phyloP scores from a whole-genome alignment of 2,329 filamentous ascomycete genomes.

The Pseudogymnoascus sp. region DNA sequence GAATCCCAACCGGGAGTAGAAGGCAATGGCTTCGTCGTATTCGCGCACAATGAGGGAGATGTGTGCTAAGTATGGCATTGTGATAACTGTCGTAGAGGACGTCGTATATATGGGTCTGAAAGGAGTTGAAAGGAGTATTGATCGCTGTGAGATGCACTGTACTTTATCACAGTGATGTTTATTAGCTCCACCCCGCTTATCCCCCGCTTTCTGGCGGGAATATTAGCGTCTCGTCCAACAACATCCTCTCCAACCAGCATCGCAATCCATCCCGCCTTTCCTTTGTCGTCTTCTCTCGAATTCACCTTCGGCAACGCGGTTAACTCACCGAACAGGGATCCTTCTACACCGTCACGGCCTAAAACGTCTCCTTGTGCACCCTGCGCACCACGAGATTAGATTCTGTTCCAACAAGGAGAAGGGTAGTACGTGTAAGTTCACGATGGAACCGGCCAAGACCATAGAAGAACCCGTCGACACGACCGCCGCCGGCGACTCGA shows the following conservation, averaged over 20 bases:
- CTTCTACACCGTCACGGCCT: slow-evolving; percentile 39
- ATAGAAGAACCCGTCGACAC: slow-evolving; percentile 11
- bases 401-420: too few relatives aligned
- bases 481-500: slow-evolving; percentile 17
- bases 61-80: neutral
- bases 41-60: slow-evolving; percentile 4
- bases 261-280: neutral
- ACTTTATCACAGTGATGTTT: too few relatives aligned
- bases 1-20: neutral
- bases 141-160: too few relatives aligned
- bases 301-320: slow-evolving; percentile 50
- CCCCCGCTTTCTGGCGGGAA: too few relatives aligned
- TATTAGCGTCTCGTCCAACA: too few relatives aligned
- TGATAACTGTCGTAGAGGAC: neutral
- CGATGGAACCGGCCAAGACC: slow-evolving; percentile 35
- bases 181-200: too few relatives aligned
- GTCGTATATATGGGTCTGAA: too few relatives aligned
- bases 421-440: slow-evolving; percentile 41
- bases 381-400: slow-evolving; percentile 35
- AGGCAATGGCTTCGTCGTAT: slow-evolving; percentile 8
- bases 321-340: slow-evolving; percentile 53
- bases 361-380: slow-evolving; percentile 38
- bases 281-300: neutral
- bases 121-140: too few relatives aligned
- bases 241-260: neutral